These are phyloP conservation scores for Colletotrichum sp. DNA, from an alignment of 2,329 filamentous ascomycete species.

Conservation along the genomic window DNA sequence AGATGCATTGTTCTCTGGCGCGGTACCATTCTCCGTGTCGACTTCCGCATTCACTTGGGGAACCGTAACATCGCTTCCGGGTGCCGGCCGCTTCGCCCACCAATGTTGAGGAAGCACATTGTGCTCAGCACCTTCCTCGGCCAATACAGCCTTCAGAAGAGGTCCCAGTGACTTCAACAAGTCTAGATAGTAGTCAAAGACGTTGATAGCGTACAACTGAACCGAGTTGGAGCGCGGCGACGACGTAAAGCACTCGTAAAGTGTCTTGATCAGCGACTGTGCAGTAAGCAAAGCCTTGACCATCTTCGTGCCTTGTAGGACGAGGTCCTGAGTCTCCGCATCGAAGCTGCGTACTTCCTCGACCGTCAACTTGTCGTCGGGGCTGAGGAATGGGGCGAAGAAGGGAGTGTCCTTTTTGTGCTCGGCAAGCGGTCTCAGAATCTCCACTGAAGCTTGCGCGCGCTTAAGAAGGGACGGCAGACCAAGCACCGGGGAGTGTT, in stretches of 20 bases:
- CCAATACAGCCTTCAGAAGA: constrained; percentile 79
- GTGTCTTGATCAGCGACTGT: constrained; percentile 76
- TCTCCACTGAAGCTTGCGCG: constrained; percentile 71
- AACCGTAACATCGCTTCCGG: constrained; percentile 13
- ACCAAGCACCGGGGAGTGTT: constrained; percentile 79
- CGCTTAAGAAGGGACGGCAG: constrained; percentile 82
- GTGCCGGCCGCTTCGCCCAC: constrained; percentile 34
- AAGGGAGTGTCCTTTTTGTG: constrained; percentile 62
- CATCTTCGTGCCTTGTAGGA: constrained; percentile 73
- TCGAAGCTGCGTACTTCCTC: constrained; percentile 38
- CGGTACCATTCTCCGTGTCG: constrained; percentile 32
- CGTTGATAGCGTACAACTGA: constrained; percentile 77
- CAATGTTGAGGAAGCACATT: constrained; percentile 75
- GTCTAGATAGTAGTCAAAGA: constrained; percentile 82
- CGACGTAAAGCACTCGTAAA: constrained; percentile 76
- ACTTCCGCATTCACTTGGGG: constrained; percentile 20
- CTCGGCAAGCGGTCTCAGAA: constrained; percentile 69
- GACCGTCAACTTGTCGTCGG: constrained; percentile 37
- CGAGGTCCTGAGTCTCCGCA: constrained; percentile 42
- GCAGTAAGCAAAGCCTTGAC: constrained; percentile 80
- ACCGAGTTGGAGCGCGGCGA: constrained; percentile 67
- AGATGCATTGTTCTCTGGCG: constrained; percentile 34
- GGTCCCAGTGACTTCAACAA: constrained; percentile 78
- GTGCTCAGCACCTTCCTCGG: constrained; percentile 80
- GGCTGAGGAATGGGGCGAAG: constrained; percentile 70